These are phyloP conservation scores for Pisolithus orientalis DNA, from an alignment of 768 basidiomycete species.

Conservation along the genomic window DNA sequence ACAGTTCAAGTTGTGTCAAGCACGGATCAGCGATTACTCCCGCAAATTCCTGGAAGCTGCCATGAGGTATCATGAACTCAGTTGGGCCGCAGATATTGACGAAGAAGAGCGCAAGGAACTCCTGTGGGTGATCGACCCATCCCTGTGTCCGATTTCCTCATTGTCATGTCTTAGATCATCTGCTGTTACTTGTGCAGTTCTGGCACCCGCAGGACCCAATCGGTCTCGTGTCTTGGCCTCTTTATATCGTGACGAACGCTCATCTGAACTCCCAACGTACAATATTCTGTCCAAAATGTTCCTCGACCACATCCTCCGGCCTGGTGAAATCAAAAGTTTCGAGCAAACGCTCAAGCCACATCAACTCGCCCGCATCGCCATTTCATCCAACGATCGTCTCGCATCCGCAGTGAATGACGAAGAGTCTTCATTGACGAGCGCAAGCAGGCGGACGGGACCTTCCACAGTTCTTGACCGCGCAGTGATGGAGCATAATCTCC, in stretches of 20 bases:
- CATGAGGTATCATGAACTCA: slow-evolving; percentile 89
- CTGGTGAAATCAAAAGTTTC: slow-evolving; percentile 85
- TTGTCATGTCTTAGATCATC: slow-evolving; percentile 49
- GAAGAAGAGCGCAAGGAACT: slow-evolving; percentile 89
- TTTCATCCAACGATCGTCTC: slow-evolving; percentile 76
- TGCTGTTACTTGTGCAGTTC: slow-evolving; percentile 92
- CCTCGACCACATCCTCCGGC: slow-evolving; percentile 91
- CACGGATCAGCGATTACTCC: slow-evolving; percentile 87
- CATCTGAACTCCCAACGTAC: slow-evolving; percentile 69
- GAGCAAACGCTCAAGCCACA: slow-evolving; percentile 83
- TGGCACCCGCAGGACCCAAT: slow-evolving; percentile 95
- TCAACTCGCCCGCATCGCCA: slow-evolving; percentile 87
- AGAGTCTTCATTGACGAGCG: slow-evolving; percentile 43
- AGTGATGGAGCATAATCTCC: slow-evolving; percentile 97
- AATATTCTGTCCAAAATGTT: slow-evolving; percentile 98
- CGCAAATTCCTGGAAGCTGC: slow-evolving; percentile 95
- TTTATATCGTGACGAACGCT: slow-evolving; percentile 90
- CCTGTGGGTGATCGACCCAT: slow-evolving; percentile 51
- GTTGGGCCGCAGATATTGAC: slow-evolving; percentile 85
- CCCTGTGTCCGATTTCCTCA: slow-evolving; percentile 5
- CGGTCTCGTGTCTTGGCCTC: slow-evolving; percentile 90
- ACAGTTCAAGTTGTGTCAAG: slow-evolving; percentile 89
- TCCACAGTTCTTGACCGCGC: slow-evolving; percentile 95
- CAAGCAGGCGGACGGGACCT: slow-evolving; percentile 82
- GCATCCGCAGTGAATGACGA: slow-evolving; percentile 62